A percentile compares a stretch with the other conserved stretches of the same genome.
Evolutionary conservation across 2,329 filamentous ascomycete species (phyloP).

Genomic region (Fonsecaea pugnacius): DNA sequence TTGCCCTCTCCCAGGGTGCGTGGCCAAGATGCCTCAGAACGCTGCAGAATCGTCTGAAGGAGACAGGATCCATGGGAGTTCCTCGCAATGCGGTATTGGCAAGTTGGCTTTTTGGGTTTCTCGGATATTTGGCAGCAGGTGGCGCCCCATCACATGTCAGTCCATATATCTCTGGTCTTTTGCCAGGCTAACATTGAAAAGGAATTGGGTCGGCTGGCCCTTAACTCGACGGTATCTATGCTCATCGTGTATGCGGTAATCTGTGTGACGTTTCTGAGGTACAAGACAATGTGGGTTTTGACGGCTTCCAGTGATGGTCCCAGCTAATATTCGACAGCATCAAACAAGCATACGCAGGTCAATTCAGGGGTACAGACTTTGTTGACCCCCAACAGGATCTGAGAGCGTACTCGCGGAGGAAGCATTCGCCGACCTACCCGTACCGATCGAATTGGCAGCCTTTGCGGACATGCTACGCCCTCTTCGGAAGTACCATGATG

Average conservation of each 20-base stretch:
- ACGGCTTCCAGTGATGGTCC: neutral
- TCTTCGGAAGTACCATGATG: conserved; percentile 11
- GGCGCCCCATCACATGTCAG: conserved; percentile 11
- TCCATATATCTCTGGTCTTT: neutral
- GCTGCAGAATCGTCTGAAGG: conserved; percentile 42
- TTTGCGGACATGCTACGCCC: conserved; percentile 10
- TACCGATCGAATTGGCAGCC: conserved; percentile 15
- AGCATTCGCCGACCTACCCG: conserved; percentile 1
- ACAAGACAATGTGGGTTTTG: conserved; percentile 4
- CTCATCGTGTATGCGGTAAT: conserved; percentile 14
- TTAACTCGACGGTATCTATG: conserved; percentile 13
- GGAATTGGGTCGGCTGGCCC: conserved; percentile 12
- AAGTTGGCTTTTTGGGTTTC: conserved; percentile 46
- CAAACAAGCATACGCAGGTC: conserved; percentile 1
- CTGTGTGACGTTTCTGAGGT: conserved; percentile 12
- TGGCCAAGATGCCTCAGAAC: conserved; percentile 10
- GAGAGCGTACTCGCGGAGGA: conserved; percentile 6
- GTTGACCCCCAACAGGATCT: conserved; percentile 7
- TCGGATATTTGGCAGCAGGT: conserved; percentile 35
- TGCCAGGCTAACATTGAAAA: neutral
- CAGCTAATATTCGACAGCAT: conserved; percentile 4
- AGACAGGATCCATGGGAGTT: conserved; percentile 45
- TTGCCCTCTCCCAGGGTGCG: conserved; percentile 40
- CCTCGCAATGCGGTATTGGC: conserved; percentile 46
- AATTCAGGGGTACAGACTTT: neutral